Base-by-base conservation (phyloP, 2,329 filamentous ascomycete genomes). In the Fusarium ramigenum region DNA sequence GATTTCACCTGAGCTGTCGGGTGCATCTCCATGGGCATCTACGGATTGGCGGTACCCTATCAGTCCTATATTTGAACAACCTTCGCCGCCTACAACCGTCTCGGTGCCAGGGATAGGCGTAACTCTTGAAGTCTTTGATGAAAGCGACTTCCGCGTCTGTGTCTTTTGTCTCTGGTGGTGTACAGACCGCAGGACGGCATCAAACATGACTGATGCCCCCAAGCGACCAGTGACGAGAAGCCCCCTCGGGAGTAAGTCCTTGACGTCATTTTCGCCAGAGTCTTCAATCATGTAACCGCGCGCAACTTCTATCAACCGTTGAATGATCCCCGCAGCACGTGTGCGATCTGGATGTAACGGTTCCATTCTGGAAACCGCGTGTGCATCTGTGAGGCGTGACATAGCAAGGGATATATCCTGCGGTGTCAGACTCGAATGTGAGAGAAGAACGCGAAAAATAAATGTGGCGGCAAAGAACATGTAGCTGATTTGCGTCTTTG, bases 1-100 rank as follows among this genome's bases (percentile, higher is more conserved):
- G 9, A 9, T 8, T 8, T 0, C 10, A 32, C 0, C 14, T 16
- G 15, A 14, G 4, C 9, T 4, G 7, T 18, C 28, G 8, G 7
- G 4, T n/a, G 10, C 21, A 32, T 23, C 15, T 34, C 10, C 15
- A 34, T 9, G 4, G 4, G 5, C 10, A 11, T 21, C 23, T 4
- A 1, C n/a, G 12, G 34, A 21, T 53, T 16, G 23, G 6, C 0
- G 5, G 2, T 28, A 4, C 19, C 0, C n/a, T 37, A 10, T 12
- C 4, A 21, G 3, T 4, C 18, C 19, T 4, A 2, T 0, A 23
- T 14, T 19, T 9, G 32, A 53, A 16, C 18, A 4, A 0, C 4
- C 9, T 7, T 28, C 18, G 4, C 9, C 14, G 1, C 7, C 34
- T 16, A 7, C 2, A 4, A 1, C 4, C 12, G 8, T 1, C 4